Base-by-base conservation (phyloP, 495 filamentous ascomycete species). In the Penicillium samsonianum region DNA sequence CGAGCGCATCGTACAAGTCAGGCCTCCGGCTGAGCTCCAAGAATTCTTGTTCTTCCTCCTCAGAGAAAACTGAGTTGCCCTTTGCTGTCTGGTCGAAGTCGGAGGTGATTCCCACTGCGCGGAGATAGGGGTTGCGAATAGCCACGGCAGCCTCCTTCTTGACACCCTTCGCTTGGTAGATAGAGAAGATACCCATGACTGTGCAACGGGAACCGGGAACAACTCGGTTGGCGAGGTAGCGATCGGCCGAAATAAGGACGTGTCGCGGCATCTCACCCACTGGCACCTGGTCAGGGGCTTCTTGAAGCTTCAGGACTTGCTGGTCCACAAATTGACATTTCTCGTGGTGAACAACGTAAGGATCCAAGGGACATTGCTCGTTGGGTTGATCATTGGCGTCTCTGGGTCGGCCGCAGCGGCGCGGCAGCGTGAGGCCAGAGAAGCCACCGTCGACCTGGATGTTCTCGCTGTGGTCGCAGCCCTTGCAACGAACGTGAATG, bases 1-100 rank as follows among this genome's bases (percentile, higher is more conserved):
- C 86, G 69, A 99, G 90, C 33, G 89, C 82, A 28, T 89, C 87
- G 70, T 98, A 99, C 35, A 99, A 80, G 65, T 99, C 93, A 16
- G 92, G 91, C 26, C 91, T 79, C 53, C 93, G 82, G 65, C 91
- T 96, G 70, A 99, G 84, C 62, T 97, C 92, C 25, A 97, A 78
- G 56, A 98, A 99, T 62, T 98, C 94, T 71, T 98, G 92, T 71
- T 98, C 95, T 65, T 99, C 95, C 57, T 96, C 90, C 70, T 97
- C 95, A 0, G 90, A 89, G 73, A 97, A 99, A 40, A 90, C 79
- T 1, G 87, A 82, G 63, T 83, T 86, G 16, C 94, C 92, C 73
- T 96, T 95, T 40, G 89, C 87, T 5, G 90, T 96, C 58, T 94
- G 87, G 65, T 96, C 92, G 30, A 95, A 76, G 62, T 97, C 93